Evolutionary conservation across 208 protist genomes (phyloP).

Genomic region (Leptomonas pyrrhocoris): DNA sequence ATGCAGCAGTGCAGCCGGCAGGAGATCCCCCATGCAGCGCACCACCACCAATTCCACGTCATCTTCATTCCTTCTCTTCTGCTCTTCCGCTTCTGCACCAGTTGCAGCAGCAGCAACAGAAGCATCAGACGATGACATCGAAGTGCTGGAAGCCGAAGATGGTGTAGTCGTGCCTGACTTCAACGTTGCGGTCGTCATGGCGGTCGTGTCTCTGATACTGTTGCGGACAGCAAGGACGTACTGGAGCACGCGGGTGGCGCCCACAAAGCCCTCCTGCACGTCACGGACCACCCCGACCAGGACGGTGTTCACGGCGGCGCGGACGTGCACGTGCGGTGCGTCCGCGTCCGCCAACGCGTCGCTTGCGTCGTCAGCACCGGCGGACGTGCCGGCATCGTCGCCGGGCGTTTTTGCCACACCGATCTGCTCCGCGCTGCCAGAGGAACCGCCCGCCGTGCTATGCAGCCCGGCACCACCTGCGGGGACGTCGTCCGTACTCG

Average conservation of each 20-base stretch:
- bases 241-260: conserved; percentile 51
- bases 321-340: conserved; percentile 58
- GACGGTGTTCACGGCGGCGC: conserved; percentile 56
- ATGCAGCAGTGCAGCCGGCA: conserved; percentile 46
- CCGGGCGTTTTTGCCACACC: neutral
- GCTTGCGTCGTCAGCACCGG: neutral
- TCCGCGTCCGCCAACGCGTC: conserved; percentile 6
- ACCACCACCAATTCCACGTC: conserved; percentile 81
- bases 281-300: conserved; percentile 68
- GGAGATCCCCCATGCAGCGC: conserved; percentile 61
- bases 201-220: too few species aligned
- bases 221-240: conserved; percentile 58
- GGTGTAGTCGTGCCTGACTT: neutral
- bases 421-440: neutral
- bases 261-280: conserved; percentile 74
- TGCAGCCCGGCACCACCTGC: neutral
- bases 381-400: neutral
- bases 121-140: too few species aligned
- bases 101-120: neutral
- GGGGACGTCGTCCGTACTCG: neutral
- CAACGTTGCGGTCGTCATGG: too few species aligned
- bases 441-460: neutral
- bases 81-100: neutral
- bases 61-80: neutral
- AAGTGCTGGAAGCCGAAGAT: too few species aligned